These are phyloP conservation scores for Eucalyptus cloeziana DNA, from an alignment of 345 rosid species.

Conservation along the genomic window DNA sequence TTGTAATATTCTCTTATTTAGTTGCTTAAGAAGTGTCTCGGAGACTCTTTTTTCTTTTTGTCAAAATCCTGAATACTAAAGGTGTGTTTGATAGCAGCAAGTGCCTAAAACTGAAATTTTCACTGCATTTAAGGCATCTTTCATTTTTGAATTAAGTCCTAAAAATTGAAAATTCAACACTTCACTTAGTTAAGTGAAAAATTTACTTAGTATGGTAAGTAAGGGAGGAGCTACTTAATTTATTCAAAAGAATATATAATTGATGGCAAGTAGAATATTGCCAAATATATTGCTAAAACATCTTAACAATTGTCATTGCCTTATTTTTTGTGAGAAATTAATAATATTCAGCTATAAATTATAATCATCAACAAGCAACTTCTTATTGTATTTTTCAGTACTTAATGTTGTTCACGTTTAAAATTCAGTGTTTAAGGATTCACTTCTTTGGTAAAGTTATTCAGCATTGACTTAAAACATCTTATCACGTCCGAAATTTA, in stretches of 20 bases:
- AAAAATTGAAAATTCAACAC: neutral
- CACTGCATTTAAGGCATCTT: neutral
- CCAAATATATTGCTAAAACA: neutral
- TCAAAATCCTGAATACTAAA: neutral
- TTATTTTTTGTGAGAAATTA: neutral
- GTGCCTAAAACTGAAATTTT: neutral
- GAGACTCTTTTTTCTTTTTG: accelerated
- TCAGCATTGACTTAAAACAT: neutral
- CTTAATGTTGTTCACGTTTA: no score
- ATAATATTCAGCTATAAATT: neutral
- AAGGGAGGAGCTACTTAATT: neutral
- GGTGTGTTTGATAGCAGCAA: neutral
- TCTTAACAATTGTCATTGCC: neutral
- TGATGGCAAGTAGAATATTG: neutral
- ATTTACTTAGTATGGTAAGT: neutral
- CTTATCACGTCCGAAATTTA: neutral
- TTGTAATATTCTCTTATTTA: no score
- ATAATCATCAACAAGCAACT: neutral
- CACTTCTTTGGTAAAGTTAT: no score
- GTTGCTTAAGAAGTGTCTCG: neutral
- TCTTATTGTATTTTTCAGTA: neutral
- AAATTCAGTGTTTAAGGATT: neutral
- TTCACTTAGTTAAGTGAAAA: neutral
- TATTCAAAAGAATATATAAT: no score
- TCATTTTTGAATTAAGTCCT: neutral